Base-by-base conservation (phyloP, 148 eudicot genomes). In the Drosera capensis region DNA sequence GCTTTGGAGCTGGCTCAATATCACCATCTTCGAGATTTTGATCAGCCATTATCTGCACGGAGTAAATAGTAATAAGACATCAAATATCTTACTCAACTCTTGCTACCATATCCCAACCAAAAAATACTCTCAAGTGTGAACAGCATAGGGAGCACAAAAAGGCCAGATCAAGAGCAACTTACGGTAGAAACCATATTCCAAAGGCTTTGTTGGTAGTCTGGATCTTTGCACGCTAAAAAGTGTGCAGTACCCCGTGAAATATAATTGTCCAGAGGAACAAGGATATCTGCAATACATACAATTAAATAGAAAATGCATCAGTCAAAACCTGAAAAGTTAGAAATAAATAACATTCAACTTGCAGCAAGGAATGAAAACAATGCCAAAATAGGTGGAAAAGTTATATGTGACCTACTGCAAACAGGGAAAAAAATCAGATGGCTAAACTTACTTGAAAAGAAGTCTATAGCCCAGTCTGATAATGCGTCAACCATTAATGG, bases 1-100 rank as follows among this genome's bases (percentile, higher is more conserved):
- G 93, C 78, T 90, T 90, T 49, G 99, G 99, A 63, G 99, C 95
- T 56, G 99, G 82, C 76, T 90, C 99, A 46, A 90, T 84, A 64
- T 90, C 99, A 49, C 78, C 64, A 55, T 90, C 99, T 57, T 90
- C 99, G 46, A 90, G 68, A 60, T 85, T 90, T 54, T 73, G 72
- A 64, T 90, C 95, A 47, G 71, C 72, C 99, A 90, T 63, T 28
- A 85, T 65, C 99, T 90, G 68, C 50, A 55, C 29, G 21, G 28
- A 52, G 14, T 40, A 37, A 53, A 25, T 13, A 7, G 17, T 54
- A 19, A 40, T 8, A 13, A 12, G 39, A 20, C 14, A 62, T 12
- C 36, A 51, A 36, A 9, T 25, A 28, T 34, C 41, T 17, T 7
- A 14, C 30, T 24, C 13, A 34, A 4, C 31, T 28, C n/a, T 11